A percentile compares a stretch with the other conserved stretches of the same genome.
Evolutionary conservation across 345 rosid species (phyloP).

Genomic region (Citrus glauca): DNA sequence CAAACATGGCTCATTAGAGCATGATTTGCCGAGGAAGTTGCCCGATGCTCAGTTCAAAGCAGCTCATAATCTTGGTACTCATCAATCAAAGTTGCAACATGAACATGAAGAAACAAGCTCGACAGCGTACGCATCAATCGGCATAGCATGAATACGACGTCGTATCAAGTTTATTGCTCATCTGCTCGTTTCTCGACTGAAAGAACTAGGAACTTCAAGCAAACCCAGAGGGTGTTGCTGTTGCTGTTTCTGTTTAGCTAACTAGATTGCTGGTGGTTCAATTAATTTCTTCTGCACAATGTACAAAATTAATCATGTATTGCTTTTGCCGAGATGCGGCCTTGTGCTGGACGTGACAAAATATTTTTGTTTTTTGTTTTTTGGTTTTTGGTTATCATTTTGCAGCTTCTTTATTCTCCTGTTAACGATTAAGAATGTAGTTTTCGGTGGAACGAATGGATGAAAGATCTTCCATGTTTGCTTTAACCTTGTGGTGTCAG

Average conservation of each 20-base stretch:
- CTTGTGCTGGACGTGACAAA: neutral
- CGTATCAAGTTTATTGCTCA: neutral
- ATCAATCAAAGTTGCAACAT: neutral
- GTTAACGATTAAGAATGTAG: too few species aligned
- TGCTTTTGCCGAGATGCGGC: neutral
- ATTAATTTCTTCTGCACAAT: neutral
- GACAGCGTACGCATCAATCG: neutral
- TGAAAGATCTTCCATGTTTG: neutral
- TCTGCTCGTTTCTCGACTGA: neutral
- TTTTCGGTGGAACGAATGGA: too few species aligned
- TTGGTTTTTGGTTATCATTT: too few species aligned
- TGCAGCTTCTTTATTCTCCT: too few species aligned
- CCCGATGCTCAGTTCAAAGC: neutral
- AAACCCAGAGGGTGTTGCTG: neutral
- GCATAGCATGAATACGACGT: neutral
- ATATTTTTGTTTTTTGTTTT: too few species aligned
- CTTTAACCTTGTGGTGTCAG: neutral
- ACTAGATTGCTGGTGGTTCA: too few species aligned
- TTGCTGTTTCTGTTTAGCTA: too few species aligned
- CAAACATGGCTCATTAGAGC: slow-evolving; percentile 5
- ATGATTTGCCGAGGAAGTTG: neutral
- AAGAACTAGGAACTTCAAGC: neutral
- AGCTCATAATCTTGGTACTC: neutral
- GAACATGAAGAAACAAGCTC: neutral
- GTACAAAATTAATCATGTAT: neutral